These are phyloP conservation scores for Solanum acaule DNA, from an alignment of 257 asterid species.

Conservation along the genomic window DNA sequence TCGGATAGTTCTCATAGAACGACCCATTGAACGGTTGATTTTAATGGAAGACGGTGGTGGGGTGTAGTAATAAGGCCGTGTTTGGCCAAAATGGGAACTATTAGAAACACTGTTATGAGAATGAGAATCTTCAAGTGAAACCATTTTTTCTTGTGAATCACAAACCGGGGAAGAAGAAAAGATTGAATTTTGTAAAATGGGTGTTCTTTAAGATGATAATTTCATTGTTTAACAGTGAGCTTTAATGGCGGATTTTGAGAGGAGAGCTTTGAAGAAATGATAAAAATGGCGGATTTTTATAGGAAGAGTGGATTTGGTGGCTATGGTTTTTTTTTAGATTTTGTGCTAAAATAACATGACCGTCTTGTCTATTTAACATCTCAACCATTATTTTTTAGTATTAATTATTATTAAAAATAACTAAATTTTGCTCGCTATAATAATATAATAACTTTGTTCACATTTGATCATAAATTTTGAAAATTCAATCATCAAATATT, in stretches of 20 bases:
- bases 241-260: neutral
- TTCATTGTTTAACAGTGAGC: neutral
- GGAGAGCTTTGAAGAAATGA: constrained; percentile 3
- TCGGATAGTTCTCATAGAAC: constrained; percentile 43
- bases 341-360: neutral
- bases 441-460: too few relatives aligned
- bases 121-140: constrained; percentile 44
- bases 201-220: neutral
- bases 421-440: too few relatives aligned
- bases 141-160: constrained; percentile 29
- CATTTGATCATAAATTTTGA: too few relatives aligned
- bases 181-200: neutral
- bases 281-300: constrained; percentile 25
- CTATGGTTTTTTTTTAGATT: neutral
- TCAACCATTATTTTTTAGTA: neutral
- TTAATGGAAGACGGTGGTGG: constrained; percentile 55
- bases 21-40: constrained; percentile 49
- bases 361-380: neutral
- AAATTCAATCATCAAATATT: too few relatives aligned
- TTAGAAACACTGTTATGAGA: constrained; percentile 19
- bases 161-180: neutral
- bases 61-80: constrained; percentile 43
- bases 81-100: constrained; percentile 18
- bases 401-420: too few relatives aligned
- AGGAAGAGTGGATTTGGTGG: neutral